Percentiles rank a stretch among this genome's conserved stretches.
phyloP scores from a whole-genome alignment of 331 rosid species.

The Pyracantha coccinea region DNA sequence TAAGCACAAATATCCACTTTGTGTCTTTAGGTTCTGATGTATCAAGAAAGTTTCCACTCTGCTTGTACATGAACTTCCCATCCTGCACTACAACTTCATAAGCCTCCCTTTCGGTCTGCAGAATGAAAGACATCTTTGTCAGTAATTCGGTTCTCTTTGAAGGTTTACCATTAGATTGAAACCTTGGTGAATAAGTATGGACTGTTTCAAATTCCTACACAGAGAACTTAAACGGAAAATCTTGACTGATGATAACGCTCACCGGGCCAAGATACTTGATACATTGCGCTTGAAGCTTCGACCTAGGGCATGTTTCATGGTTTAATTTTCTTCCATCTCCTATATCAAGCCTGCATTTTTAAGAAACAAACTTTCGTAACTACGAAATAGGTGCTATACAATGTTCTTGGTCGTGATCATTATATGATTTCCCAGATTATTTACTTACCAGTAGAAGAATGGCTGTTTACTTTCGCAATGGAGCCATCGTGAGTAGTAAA shows the following conservation, averaged over 20 bases:
- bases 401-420: background rate
- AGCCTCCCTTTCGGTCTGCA: constrained; percentile 54
- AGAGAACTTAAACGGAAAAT: background rate
- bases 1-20: constrained; percentile 80
- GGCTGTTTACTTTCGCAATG: constrained; percentile 68
- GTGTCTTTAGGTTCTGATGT: constrained; percentile 36
- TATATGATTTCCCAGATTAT: background rate
- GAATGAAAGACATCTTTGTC: constrained; percentile 3
- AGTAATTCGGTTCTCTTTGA: background rate
- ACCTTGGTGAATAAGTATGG: background rate
- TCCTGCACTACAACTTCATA: constrained; percentile 44
- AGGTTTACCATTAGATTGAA: background rate
- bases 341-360: constrained; percentile 60
- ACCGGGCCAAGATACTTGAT: constrained; percentile 91
- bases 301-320: constrained; percentile 51
- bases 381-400: background rate
- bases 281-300: constrained; percentile 74
- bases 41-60: constrained; percentile 35
- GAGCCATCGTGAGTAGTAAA: constrained; percentile 70
- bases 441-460: constrained; percentile 73
- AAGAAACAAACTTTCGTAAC: background rate
- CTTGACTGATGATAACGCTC: constrained; percentile 21
- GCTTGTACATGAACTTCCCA: constrained; percentile 47
- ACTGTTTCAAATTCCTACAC: background rate
- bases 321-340: constrained; percentile 66